phyloP scores from a whole-genome alignment of 495 filamentous ascomycete genomes.

The Penicillium canescens region DNA sequence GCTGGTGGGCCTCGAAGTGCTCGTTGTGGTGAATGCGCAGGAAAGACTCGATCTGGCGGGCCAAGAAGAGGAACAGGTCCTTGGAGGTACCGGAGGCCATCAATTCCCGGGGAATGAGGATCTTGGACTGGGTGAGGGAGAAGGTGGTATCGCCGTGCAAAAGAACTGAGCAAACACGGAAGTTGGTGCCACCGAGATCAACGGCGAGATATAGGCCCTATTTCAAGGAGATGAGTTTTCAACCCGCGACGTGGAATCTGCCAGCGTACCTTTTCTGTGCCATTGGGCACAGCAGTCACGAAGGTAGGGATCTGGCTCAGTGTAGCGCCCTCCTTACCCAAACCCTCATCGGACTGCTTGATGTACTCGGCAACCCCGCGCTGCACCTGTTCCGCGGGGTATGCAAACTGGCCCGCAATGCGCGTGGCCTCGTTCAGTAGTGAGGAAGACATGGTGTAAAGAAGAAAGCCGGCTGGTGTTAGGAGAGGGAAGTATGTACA shows the following conservation, averaged over 20 bases:
- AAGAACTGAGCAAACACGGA: slow-evolving; percentile 92
- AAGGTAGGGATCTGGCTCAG: slow-evolving; percentile 97
- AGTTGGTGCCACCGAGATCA: slow-evolving; percentile 95
- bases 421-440: slow-evolving; percentile 72
- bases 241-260: background rate
- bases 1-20: slow-evolving; percentile 73
- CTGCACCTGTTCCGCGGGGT: slow-evolving; percentile 73
- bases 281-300: slow-evolving; percentile 93
- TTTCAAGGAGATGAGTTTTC: slow-evolving; percentile 1
- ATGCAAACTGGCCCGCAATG: slow-evolving; percentile 86
- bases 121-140: slow-evolving; percentile 86
- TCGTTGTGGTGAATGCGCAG: slow-evolving; percentile 84
- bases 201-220: slow-evolving; percentile 95
- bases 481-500: slow-evolving; percentile 4
- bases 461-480: slow-evolving; percentile 1
- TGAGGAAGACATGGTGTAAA: slow-evolving; percentile 41
- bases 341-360: slow-evolving; percentile 82
- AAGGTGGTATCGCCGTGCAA: slow-evolving; percentile 92
- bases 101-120: slow-evolving; percentile 82
- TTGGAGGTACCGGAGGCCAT: slow-evolving; percentile 87
- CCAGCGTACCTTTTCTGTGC: slow-evolving; percentile 75
- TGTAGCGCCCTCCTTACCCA: slow-evolving; percentile 72
- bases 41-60: slow-evolving; percentile 87
- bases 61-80: slow-evolving; percentile 90
- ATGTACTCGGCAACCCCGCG: slow-evolving; percentile 83